A percentile compares a stretch with the other conserved stretches of the same genome.
Conservation (phyloP, 169 alveolate genomes). For the Cryptosporidium ubiquitum region DNA sequence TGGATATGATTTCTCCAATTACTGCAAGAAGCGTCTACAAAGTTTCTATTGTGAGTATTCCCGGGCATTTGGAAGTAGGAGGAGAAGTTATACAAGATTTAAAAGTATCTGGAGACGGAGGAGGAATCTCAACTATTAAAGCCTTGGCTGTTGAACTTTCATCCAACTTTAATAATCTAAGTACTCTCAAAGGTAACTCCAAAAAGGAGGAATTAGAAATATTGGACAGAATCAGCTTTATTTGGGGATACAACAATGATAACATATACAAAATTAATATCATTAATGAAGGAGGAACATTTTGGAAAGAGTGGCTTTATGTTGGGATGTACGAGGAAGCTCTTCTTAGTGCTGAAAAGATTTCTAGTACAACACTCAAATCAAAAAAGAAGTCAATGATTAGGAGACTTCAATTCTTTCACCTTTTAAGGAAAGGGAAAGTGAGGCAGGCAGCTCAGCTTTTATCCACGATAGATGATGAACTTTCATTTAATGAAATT, state of each 20-base stretch:
- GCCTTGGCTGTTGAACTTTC: conserved; percentile 40
- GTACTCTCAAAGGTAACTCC: not conserved
- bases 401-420: conserved; percentile 33
- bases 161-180: conserved; percentile 2
- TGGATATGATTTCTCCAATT: conserved; percentile 42
- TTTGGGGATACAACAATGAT: conserved; percentile 64
- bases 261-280: conserved; percentile 41
- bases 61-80: conserved; percentile 17
- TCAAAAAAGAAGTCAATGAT: conserved; percentile 4
- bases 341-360: conserved; percentile 24
- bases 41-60: conserved; percentile 17
- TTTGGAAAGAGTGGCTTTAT: conserved; percentile 69
- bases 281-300: conserved; percentile 49
- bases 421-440: conserved; percentile 19
- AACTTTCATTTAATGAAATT: conserved; percentile 59
- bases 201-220: conserved; percentile 22
- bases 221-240: conserved; percentile 37
- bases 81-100: not conserved
- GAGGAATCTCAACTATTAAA: not conserved
- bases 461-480: conserved; percentile 17
- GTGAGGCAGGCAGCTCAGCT: conserved; percentile 20
- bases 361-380: conserved; percentile 9
- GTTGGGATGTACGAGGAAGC: conserved; percentile 61
- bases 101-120: not conserved
- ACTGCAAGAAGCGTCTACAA: conserved; percentile 31